These are phyloP conservation scores for Fusarium pseudograminearum DNA, from an alignment of 2,329 filamentous ascomycete genomes.

Conservation along the genomic window DNA sequence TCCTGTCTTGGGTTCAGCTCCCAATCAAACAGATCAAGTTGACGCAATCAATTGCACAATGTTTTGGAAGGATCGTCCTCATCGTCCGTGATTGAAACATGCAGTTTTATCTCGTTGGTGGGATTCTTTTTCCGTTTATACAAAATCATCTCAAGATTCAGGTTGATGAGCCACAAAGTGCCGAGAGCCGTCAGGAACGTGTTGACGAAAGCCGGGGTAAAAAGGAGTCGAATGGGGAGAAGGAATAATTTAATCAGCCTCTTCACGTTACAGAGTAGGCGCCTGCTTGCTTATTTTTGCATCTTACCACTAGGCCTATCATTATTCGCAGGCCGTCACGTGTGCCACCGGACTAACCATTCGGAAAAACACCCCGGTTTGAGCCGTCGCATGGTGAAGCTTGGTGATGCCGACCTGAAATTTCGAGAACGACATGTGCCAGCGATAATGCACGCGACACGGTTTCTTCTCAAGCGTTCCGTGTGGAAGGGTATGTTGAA, in stretches of 20 bases:
- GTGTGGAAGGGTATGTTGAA: conserved; percentile 82
- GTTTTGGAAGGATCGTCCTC: conserved; percentile 3
- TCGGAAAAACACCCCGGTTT: conserved; percentile 32
- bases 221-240: not conserved
- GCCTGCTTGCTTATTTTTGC: not conserved
- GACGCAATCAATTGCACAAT: conserved; percentile 13
- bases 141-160: conserved; percentile 14
- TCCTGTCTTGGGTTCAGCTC: not conserved
- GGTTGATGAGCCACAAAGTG: conserved; percentile 21
- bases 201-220: not conserved
- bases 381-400: conserved; percentile 35
- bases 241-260: not conserved
- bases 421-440: conserved; percentile 44
- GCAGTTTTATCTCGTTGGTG: conserved; percentile 33
- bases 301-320: too few relatives aligned
- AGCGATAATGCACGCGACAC: conserved; percentile 74
- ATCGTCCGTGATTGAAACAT: conserved; percentile 29
- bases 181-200: conserved; percentile 14
- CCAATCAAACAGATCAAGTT: not conserved
- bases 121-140: conserved; percentile 30
- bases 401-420: conserved; percentile 38
- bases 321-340: conserved; percentile 12
- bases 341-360: conserved; percentile 27
- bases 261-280: accelerated
- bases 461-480: conserved; percentile 77